Base-by-base conservation (phyloP, 1,284 basidiomycete species). In the Wolfiporia cocos region DNA sequence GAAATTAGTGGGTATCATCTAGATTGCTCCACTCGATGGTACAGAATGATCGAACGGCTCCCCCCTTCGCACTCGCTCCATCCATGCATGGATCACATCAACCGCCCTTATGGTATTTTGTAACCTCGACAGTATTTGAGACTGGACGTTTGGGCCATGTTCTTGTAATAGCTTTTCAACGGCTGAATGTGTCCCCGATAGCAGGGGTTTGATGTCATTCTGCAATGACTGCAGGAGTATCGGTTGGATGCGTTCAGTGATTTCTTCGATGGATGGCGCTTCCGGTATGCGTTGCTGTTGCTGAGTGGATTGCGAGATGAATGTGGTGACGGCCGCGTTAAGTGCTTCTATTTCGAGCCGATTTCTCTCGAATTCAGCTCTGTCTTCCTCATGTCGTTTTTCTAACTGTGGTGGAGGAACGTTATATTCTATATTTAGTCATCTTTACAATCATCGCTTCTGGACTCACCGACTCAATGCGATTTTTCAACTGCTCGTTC, bases 231-330 rank as follows among this genome's bases (percentile, higher is more conserved):
- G 55, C 2, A 65, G 43, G 12, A 78, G 49, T 1, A 64, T 59
- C 17, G 66, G 66, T 19, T 66, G 57, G 37, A 78, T 56, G 11
- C 62, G 51, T 20, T 65, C 52, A 7, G 73, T 39, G 41, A 79
- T 58, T 39, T 68, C 62, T n/a, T 72, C 68, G 0, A 61, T 46
- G 4, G 70, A 59, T 2, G 68, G 61, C 17, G 63, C 52, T 29
- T 57, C 47, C 20, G 34, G 41, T 22, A 37, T n/a, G 23, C 23
- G n/a, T 17, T 4, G 57, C 49, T 10, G 47, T 30, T 12, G 53
- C 42, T 29, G 59, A 51, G 11, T 46, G 47, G 32, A 52, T 41
- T 58, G 59, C 19, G 62, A 52, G 9, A 67, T 57, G 41, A 64
- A 65, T 20, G 66, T 64, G 22, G 61, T 57, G 3, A 74, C 46